Conservation (phyloP, 352 stramenopile genomes). For the Phytophthora ramorum region DNA sequence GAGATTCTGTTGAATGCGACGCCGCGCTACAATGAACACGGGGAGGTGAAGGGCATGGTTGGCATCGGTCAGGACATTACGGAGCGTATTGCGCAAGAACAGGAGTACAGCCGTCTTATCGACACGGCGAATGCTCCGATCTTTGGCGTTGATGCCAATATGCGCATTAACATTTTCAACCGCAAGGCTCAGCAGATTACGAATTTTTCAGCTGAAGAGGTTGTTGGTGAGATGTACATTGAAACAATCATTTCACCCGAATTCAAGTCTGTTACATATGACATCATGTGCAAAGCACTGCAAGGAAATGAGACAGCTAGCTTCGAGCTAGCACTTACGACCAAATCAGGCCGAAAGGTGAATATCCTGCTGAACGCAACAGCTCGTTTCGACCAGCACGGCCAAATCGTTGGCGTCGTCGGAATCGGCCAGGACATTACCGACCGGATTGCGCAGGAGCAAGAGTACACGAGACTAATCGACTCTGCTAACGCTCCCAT, state of each 20-base stretch:
- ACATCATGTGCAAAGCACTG: constrained; percentile 36
- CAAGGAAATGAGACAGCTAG: constrained; percentile 48
- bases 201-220: constrained; percentile 49
- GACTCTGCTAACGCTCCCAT: constrained; percentile 70
- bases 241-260: constrained; percentile 18
- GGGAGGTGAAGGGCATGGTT: constrained; percentile 70
- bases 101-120: constrained; percentile 61
- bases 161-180: constrained; percentile 72
- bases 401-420: constrained; percentile 62
- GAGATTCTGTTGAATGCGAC: constrained; percentile 82
- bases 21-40: constrained; percentile 61
- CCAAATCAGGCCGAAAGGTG: constrained; percentile 44
- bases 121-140: constrained; percentile 85
- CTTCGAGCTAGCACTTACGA: constrained; percentile 44
- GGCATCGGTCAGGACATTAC: constrained; percentile 81
- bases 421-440: constrained; percentile 81
- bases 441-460: constrained; percentile 80
- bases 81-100: constrained; percentile 55
- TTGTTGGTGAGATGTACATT: constrained; percentile 13
- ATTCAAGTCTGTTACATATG: constrained; percentile 2
- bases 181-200: constrained; percentile 44
- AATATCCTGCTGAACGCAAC: constrained; percentile 63
- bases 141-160: constrained; percentile 75
- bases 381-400: constrained; percentile 55
- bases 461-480: constrained; percentile 75